phyloP scores from a whole-genome alignment of 1,284 basidiomycete species.

The Ustilago shanxiensis region DNA sequence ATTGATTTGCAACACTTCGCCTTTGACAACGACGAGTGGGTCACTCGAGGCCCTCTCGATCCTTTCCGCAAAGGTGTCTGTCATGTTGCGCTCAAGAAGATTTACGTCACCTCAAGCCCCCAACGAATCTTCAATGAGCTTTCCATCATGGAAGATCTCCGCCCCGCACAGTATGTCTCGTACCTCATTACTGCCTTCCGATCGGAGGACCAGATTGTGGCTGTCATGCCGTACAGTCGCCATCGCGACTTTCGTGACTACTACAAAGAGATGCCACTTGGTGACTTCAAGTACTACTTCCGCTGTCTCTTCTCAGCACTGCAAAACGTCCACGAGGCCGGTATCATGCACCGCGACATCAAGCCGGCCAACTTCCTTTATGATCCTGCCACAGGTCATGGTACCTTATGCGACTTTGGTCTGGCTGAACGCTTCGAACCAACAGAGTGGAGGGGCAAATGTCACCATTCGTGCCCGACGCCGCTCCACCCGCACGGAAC shows the following conservation, averaged over 20 bases:
- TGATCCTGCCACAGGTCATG: slow-evolving; percentile 84
- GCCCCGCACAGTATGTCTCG: slow-evolving; percentile 58
- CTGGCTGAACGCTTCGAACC: slow-evolving; percentile 72
- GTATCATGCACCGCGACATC: slow-evolving; percentile 95
- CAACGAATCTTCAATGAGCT: slow-evolving; percentile 94
- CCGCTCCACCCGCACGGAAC: slow-evolving; percentile 59
- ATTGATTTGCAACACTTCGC: slow-evolving; percentile 82
- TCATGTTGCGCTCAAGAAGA: slow-evolving; percentile 94
- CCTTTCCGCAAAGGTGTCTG: slow-evolving; percentile 68
- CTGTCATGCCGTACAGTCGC: slow-evolving; percentile 91
- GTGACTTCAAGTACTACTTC: slow-evolving; percentile 86
- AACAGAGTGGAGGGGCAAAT: slow-evolving; percentile 66
- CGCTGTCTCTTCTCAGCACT: slow-evolving; percentile 90
- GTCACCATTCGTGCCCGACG: slow-evolving; percentile 66
- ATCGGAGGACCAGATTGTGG: slow-evolving; percentile 90
- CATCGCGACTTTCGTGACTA: slow-evolving; percentile 95
- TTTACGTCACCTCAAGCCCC: slow-evolving; percentile 95
- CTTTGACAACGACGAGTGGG: slow-evolving; percentile 86
- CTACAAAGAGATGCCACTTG: slow-evolving; percentile 79
- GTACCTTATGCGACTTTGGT: slow-evolving; percentile 94
- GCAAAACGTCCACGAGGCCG: slow-evolving; percentile 87
- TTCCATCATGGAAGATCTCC: slow-evolving; percentile 84
- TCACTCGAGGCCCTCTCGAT: slow-evolving; percentile 40
- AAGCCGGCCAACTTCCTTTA: slow-evolving; percentile 99
- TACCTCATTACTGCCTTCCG: slow-evolving; percentile 96